These are phyloP conservation scores for Lachnellula occidentalis DNA, from an alignment of 2,329 filamentous ascomycete genomes.

Conservation along the genomic window DNA sequence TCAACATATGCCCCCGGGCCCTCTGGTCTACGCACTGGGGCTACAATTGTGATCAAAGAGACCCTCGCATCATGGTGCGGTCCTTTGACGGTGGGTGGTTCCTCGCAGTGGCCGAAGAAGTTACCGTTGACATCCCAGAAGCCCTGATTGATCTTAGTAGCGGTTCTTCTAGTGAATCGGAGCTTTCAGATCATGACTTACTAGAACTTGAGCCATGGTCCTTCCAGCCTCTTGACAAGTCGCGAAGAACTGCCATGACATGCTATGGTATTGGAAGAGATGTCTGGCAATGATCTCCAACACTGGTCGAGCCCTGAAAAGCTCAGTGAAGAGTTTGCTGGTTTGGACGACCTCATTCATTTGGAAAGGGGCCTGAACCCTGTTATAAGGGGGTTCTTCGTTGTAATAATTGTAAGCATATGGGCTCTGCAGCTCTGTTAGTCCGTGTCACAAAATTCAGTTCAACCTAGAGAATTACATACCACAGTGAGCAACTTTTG, in stretches of 20 bases:
- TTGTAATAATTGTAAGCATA: background rate
- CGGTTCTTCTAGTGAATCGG: background rate
- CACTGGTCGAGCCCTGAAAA: slow-evolving; percentile 7
- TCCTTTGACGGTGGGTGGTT: background rate
- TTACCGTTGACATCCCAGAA: slow-evolving; percentile 17
- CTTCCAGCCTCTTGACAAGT: slow-evolving; percentile 13
- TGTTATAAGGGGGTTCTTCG: background rate
- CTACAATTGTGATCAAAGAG: slow-evolving; percentile 8
- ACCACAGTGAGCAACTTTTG: slow-evolving; percentile 7
- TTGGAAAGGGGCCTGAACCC: background rate
- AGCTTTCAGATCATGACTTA: background rate
- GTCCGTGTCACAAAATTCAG: background rate
- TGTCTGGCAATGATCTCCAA: slow-evolving; percentile 1
- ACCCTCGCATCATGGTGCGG: slow-evolving; percentile 8
- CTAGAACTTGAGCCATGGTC: slow-evolving; percentile 3
- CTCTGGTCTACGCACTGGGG: slow-evolving; percentile 8
- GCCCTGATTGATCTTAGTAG: slow-evolving; percentile 1
- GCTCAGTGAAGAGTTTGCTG: slow-evolving; percentile 6
- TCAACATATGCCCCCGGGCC: slow-evolving; percentile 6
- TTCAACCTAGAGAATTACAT: background rate
- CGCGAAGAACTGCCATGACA: slow-evolving; percentile 12
- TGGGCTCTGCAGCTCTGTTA: background rate
- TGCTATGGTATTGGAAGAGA: slow-evolving; percentile 12
- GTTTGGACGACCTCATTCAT: background rate
- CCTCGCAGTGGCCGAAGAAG: slow-evolving; percentile 15